These are phyloP conservation scores for Leccinum longicurvipes DNA, from an alignment of 768 basidiomycete genomes.

Conservation along the genomic window DNA sequence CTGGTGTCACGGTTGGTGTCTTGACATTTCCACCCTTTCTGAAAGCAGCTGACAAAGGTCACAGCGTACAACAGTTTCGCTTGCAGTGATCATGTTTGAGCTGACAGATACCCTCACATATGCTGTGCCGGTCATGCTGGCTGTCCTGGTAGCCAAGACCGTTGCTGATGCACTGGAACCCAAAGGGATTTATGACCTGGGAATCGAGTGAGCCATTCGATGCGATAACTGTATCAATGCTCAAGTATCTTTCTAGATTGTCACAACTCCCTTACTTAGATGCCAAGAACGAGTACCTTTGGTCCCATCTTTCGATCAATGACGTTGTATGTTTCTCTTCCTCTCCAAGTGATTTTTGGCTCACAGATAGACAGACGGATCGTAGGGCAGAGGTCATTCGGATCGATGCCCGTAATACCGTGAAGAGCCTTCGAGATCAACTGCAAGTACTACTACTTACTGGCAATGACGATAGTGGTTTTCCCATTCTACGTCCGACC, in stretches of 20 bases:
- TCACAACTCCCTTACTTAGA: conserved; percentile 91
- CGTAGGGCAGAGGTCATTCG: conserved; percentile 67
- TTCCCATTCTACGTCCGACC: conserved; percentile 73
- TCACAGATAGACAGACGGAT: conserved; percentile 48
- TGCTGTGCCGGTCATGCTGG: conserved; percentile 84
- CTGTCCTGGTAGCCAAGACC: conserved; percentile 62
- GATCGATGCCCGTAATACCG: conserved; percentile 72
- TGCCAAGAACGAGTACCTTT: conserved; percentile 83
- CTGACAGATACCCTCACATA: conserved; percentile 92
- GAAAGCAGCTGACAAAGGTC: conserved; percentile 6
- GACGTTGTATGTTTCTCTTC: conserved; percentile 62
- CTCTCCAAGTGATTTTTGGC: not conserved
- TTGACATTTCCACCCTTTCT: not conserved
- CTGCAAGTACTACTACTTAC: conserved; percentile 54
- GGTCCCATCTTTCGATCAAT: conserved; percentile 70
- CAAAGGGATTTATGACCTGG: conserved; percentile 95
- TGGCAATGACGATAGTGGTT: conserved; percentile 76
- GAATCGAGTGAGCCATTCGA: conserved; percentile 60
- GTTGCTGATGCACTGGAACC: conserved; percentile 42
- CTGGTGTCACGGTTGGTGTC: conserved; percentile 79
- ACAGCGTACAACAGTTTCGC: conserved; percentile 84
- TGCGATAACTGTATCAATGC: not conserved
- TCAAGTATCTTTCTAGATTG: conserved; percentile 40
- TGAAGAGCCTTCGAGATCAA: conserved; percentile 68
- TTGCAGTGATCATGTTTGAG: conserved; percentile 96